Base-by-base conservation (phyloP, 352 stramenopile species). In the Globisporangium abappressorium region DNA sequence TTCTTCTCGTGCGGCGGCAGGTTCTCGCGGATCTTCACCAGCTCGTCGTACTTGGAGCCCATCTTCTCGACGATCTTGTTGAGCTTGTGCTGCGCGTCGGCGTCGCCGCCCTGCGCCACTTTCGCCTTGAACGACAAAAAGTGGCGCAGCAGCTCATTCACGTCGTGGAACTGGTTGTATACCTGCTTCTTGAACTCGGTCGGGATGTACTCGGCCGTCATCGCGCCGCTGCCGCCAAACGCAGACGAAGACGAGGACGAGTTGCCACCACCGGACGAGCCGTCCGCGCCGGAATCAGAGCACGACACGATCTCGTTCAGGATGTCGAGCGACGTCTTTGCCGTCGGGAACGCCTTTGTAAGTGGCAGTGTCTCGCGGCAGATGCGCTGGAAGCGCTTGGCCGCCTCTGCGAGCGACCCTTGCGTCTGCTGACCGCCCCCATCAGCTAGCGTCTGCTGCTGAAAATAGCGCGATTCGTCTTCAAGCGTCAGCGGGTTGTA, bases 171-270 rank as follows among this genome's bases (percentile, higher is more conserved):
- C 62, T 93, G 85, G 55, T 85, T 88, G 81, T 91, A 93, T 47
- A 96, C 76, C 60, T 93, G 82, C 68, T 92, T 93, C 73, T 94
- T 94, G 70, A 94, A 94, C 51, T 96, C 85, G 47, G 81, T 91
- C 36, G 86, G 86, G 65, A 94, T 94, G 57, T 80, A 91, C 55
- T 91, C 84, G 5, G 86, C 84, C 1, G 84, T 81, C 58, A 89
- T 74, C 1, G 80, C 80, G 12, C 83, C 84, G 38, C 76, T 68
- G 20, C 78, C 76, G 20, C 78, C 75, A 15, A 90, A 65, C 22
- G 79, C 68, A 8, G 80, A 88, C 11, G 80, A 78, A 46, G 57
- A 46, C 20, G 43, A 65, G 7, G 56, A 46, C 33, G 81, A 85
- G 6, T 24, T 51, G 5, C 43, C 43, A 24, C 43, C 43, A 24